These are phyloP conservation scores for Sporodiniella umbellata DNA, from an alignment of 371 early-diverging fungal species.

Conservation along the genomic window DNA sequence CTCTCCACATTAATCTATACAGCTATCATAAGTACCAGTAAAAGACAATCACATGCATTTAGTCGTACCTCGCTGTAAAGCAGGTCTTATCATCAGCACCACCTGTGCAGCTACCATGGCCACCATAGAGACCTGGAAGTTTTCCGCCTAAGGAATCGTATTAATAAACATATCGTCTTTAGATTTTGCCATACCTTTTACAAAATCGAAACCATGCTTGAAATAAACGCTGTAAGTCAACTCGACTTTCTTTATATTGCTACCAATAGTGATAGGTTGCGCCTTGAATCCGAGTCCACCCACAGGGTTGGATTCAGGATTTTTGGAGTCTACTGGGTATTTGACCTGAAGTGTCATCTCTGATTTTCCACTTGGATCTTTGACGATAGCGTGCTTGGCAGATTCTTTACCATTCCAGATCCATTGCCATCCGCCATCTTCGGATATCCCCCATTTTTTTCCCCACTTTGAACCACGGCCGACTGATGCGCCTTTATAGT, in stretches of 20 bases:
- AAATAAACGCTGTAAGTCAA: conserved; percentile 53
- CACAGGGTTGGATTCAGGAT: conserved; percentile 14
- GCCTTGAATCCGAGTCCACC: conserved; percentile 25
- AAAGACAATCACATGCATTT: not conserved
- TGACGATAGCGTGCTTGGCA: conserved; percentile 3
- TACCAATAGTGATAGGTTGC: conserved; percentile 16
- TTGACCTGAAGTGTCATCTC: conserved; percentile 12
- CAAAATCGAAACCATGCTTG: conserved; percentile 49
- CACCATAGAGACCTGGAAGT: conserved; percentile 58
- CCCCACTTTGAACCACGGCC: conserved; percentile 11
- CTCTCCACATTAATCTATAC: conserved; percentile 60
- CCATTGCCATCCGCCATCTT: conserved; percentile 23
- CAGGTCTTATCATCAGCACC: conserved; percentile 53
- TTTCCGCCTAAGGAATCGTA: conserved; percentile 33
- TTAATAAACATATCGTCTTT: not conserved
- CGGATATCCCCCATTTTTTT: conserved; percentile 13
- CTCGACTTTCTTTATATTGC: conserved; percentile 20
- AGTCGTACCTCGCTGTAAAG: conserved; percentile 48
- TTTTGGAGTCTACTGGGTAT: conserved; percentile 14
- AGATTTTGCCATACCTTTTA: conserved; percentile 49
- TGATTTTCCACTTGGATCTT: conserved; percentile 12
- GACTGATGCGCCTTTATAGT: conserved; percentile 10
- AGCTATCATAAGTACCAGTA: not conserved
- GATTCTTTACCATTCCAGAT: conserved; percentile 13
- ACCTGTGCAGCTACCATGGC: conserved; percentile 55